Evolutionary conservation across 805 yeast genomes (phyloP), one percentile per base, ranked within the genome.

Genomic region (Candida andamanensis): DNA sequence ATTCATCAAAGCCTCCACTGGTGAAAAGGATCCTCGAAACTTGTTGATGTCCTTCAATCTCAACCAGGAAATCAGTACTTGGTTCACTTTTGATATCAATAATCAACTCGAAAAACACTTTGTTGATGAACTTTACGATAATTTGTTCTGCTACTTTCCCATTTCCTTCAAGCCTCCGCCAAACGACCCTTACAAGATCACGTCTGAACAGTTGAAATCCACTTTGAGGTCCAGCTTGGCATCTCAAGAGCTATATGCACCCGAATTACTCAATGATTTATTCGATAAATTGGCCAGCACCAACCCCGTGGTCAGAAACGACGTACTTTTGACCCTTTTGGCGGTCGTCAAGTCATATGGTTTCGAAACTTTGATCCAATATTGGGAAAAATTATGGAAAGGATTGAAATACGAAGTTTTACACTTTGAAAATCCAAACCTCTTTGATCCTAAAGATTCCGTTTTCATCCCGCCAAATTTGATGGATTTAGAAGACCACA

Each of bases 1-100:
- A 0, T 89, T 82, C 42, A 50, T 85, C 21, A 76, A 77, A 36
- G 50, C 86, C 17, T 84, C 95, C 2, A 66, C 76, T 11, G 95
- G 95, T 23, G 99, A 92, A 50, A 94, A 92, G 47, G 98, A 92
- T 56, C 99, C 99, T 3, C 70, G 83, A 38, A 92, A 94, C 56
- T 63, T 92, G 40, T 52, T 92, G 45, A 39, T 72, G 2, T 82
- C 95, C 2, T 85, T 90, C 45, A 52, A 63, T 4, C 48, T 86
- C 26, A 76, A 79, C 42, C 42, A 54, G 9, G 25, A 32, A 4
- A 71, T 89, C 10, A 64, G 77, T 13, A 37, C 49, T 14, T 46
- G 45, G 3, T 60, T 76, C 17, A 41, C 30, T 4, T 56, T 63
- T 29, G 59, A 54, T 20, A 24, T 34, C 2, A 41, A 52, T 11